phyloP scores from a whole-genome alignment of 2,329 filamentous ascomycete species.

The Xylaria polymorpha region DNA sequence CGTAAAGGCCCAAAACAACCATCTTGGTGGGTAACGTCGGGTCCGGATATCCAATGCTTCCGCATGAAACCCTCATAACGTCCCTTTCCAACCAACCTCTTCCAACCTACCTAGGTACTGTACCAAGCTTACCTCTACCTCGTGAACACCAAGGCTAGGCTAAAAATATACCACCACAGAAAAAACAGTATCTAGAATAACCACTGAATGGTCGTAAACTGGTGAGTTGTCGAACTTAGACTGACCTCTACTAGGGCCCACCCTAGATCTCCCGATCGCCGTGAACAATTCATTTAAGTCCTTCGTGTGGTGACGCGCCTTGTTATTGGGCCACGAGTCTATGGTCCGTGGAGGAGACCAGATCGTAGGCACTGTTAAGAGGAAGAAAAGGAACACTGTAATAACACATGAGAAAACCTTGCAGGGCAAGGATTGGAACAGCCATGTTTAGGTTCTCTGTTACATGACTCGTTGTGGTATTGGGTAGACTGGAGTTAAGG shows the following conservation, averaged over 20 bases:
- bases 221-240: not conserved
- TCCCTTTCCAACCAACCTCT: too few species aligned
- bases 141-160: not conserved
- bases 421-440: not conserved
- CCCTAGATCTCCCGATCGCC: slow-evolving; percentile 33
- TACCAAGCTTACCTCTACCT: too few species aligned
- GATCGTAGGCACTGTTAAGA: not conserved
- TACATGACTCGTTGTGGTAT: not conserved
- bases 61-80: too few species aligned
- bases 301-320: slow-evolving; percentile 57
- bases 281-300: not conserved
- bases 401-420: not conserved
- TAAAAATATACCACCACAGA: not conserved
- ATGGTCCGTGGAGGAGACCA: not conserved
- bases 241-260: slow-evolving; percentile 34
- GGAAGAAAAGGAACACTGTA: not conserved
- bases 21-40: too few species aligned
- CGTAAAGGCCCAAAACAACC: too few species aligned
- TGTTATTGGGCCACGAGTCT: slow-evolving; percentile 54
- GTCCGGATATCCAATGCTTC: too few species aligned
- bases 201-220: too few species aligned
- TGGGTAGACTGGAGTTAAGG: not conserved
- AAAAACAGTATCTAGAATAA: not conserved
- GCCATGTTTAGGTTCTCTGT: not conserved
- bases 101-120: too few species aligned